Evolutionary conservation across 495 filamentous ascomycete species (phyloP).

Genomic region (Xylaria venustula): DNA sequence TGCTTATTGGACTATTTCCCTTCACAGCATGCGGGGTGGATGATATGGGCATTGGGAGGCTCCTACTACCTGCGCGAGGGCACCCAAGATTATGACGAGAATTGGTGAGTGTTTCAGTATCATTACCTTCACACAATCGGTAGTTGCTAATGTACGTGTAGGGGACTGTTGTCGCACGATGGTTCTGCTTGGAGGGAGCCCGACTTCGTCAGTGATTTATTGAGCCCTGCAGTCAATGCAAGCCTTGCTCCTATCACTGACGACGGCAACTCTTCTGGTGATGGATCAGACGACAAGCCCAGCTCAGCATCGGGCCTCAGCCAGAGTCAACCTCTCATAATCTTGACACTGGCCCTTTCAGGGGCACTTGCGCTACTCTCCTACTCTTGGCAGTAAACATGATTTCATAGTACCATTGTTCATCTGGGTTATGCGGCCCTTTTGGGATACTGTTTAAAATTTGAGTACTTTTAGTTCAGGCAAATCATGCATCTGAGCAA

Average conservation of each 20-base stretch:
- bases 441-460: too few relatives aligned
- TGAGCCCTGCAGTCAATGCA: slow-evolving; percentile 34
- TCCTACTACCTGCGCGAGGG: slow-evolving; percentile 55
- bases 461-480: too few relatives aligned
- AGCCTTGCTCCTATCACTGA: slow-evolving; percentile 17
- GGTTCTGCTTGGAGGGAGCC: slow-evolving; percentile 42
- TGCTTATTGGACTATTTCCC: slow-evolving; percentile 49
- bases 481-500: too few relatives aligned
- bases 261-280: slow-evolving; percentile 3
- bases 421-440: too few relatives aligned
- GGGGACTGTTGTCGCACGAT: slow-evolving; percentile 40
- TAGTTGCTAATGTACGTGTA: background rate
- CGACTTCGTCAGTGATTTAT: slow-evolving; percentile 28
- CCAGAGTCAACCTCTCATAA: background rate
- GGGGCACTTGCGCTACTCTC: background rate
- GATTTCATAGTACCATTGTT: too few relatives aligned
- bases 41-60: slow-evolving; percentile 54
- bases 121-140: background rate
- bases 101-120: slow-evolving; percentile 31
- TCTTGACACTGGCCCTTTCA: background rate
- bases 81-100: slow-evolving; percentile 49
- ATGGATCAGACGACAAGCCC: slow-evolving; percentile 13
- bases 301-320: background rate
- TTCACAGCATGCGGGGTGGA: slow-evolving; percentile 51
- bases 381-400: background rate